phyloP scores from a whole-genome alignment of 192 early-diverging fungal genomes.

The Radiomyces spectabilis region DNA sequence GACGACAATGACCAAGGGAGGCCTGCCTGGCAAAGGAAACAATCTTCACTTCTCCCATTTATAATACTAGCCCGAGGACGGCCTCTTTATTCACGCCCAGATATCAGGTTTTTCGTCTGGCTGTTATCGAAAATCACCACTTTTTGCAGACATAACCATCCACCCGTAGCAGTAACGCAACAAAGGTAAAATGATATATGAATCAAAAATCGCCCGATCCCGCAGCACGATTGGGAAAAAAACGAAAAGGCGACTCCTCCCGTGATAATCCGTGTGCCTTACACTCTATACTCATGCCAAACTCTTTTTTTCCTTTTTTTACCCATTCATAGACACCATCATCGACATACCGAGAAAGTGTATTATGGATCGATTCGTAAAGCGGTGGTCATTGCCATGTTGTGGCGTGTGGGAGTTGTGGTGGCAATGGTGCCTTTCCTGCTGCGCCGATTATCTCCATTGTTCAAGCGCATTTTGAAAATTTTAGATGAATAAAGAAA shows the following conservation, averaged over 20 bases:
- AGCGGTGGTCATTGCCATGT: not conserved
- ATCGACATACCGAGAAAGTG: not conserved
- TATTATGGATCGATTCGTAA: not conserved
- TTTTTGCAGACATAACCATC: not conserved
- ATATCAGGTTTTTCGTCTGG: slow-evolving; percentile 11
- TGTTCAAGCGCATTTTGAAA: too few relatives aligned
- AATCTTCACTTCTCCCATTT: slow-evolving; percentile 5
- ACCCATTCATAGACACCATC: not conserved
- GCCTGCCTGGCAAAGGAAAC: not conserved
- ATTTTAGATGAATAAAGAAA: too few relatives aligned
- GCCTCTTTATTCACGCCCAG: slow-evolving; percentile 8
- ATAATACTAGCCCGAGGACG: not conserved
- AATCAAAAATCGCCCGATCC: not conserved
- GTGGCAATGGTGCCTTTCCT: not conserved
- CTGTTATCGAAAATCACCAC: not conserved
- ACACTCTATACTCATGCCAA: not conserved
- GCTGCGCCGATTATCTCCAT: too few relatives aligned
- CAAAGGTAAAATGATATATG: not conserved
- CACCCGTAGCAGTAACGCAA: not conserved
- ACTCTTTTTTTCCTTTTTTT: not conserved
- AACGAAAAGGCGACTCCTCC: too few relatives aligned
- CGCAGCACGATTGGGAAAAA: too few relatives aligned
- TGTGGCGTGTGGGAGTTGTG: not conserved
- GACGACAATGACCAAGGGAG: too few relatives aligned
- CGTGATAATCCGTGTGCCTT: too few relatives aligned